Conservation (phyloP, 257 asterid species). For the Gentiana macrophylla region DNA sequence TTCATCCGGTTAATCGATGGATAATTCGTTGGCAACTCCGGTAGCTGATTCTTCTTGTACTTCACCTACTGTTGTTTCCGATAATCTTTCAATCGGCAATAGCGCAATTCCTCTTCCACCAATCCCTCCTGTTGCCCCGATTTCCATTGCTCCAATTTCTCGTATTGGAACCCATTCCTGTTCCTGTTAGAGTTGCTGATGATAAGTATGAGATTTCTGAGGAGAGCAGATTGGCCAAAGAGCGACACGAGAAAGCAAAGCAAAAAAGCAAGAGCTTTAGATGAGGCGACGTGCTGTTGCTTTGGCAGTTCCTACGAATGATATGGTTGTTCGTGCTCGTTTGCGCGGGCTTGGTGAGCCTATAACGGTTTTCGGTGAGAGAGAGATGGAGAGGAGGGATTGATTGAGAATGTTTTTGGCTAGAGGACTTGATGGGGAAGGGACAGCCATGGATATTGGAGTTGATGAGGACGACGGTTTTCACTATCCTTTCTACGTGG, state of each 20-base stretch:
- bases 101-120: conserved; percentile 39
- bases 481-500: conserved; percentile 89
- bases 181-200: conserved; percentile 24
- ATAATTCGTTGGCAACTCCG: conserved; percentile 26
- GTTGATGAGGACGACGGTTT: conserved; percentile 61
- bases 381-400: conserved; percentile 97
- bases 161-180: conserved; percentile 63
- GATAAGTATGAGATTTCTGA: conserved; percentile 75
- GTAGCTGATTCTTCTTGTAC: conserved; percentile 30
- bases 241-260: conserved; percentile 80
- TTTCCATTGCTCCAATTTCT: conserved; percentile 56
- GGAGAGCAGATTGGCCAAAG: conserved; percentile 50
- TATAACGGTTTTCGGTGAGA: conserved; percentile 80
- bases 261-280: conserved; percentile 79
- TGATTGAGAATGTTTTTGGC: conserved; percentile 75
- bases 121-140: conserved; percentile 26
- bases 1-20: no score
- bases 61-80: conserved; percentile 20
- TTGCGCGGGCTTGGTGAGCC: conserved; percentile 92
- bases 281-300: conserved; percentile 89
- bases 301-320: conserved; percentile 88
- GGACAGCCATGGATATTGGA: conserved; percentile 68
- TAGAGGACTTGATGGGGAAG: conserved; percentile 70
- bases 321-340: conserved; percentile 72
- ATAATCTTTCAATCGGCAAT: conserved; percentile 27